Conservation (phyloP, 2,329 filamentous ascomycete species). For the Alternaria triticina region DNA sequence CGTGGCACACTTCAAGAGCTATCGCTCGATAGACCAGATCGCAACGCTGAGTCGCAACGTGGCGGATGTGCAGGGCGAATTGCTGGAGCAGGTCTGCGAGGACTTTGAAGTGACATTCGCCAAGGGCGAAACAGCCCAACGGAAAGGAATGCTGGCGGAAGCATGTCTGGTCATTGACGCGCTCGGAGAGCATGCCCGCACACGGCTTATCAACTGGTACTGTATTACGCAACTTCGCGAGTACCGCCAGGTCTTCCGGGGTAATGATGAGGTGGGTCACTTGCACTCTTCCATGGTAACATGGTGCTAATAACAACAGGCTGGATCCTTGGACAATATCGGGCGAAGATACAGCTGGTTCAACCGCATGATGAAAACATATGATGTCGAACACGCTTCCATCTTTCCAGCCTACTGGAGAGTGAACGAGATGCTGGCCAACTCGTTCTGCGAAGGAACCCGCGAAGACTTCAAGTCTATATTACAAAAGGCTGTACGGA, state of each 20-base stretch:
- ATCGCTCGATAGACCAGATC: conserved; percentile 97
- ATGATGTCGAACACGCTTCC: conserved; percentile 87
- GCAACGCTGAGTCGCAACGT: conserved; percentile 91
- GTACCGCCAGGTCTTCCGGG: conserved; percentile 93
- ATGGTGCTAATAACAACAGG: conserved; percentile 47
- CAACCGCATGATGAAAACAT: conserved; percentile 90
- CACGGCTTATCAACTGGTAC: conserved; percentile 91
- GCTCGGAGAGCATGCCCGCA: conserved; percentile 83
- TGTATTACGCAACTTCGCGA: conserved; percentile 96
- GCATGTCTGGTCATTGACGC: conserved; percentile 95
- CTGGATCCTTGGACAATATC: conserved; percentile 95
- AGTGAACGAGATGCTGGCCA: conserved; percentile 87
- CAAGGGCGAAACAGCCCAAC: conserved; percentile 78
- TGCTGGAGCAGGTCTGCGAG: conserved; percentile 97
- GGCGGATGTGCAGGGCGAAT: conserved; percentile 87
- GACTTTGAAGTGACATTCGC: conserved; percentile 97
- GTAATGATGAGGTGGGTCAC: conserved; percentile 75
- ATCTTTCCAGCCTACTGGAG: conserved; percentile 91
- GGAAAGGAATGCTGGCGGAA: conserved; percentile 76
- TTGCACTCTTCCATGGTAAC: not conserved
- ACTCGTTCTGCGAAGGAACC: conserved; percentile 93
- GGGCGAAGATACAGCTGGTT: conserved; percentile 96
- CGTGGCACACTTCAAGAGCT: conserved; percentile 98
- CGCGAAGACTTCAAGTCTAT: conserved; percentile 95
- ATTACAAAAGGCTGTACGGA: conserved; percentile 83